Percentiles rank a stretch among this genome's conserved stretches.
phyloP scores from a whole-genome alignment of 2,329 filamentous ascomycete genomes.

The Fusarium dlaminii region DNA sequence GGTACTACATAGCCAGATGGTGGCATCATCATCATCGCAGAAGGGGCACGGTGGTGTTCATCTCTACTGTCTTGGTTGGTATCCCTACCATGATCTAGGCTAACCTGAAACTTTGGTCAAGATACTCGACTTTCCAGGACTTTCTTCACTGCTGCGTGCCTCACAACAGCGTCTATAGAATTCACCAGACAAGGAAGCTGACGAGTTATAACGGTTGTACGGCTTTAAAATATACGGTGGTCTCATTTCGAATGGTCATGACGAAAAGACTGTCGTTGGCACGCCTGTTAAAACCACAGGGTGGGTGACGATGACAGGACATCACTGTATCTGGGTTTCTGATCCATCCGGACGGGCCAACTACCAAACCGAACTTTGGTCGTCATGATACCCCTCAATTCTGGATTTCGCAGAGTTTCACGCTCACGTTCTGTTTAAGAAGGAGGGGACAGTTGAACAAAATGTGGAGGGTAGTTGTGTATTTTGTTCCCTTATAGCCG shows the following conservation, averaged over 20 bases:
- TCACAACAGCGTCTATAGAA: background rate
- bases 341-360: background rate
- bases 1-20: background rate
- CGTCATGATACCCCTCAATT: slow-evolving; percentile 7
- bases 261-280: background rate
- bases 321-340: background rate
- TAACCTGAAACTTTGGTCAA: background rate
- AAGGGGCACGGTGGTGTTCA: background rate
- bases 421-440: slow-evolving; percentile 7
- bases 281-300: background rate
- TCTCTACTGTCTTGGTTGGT: background rate
- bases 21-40: background rate
- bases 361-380: background rate
- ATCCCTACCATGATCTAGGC: background rate
- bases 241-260: background rate
- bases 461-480: background rate
- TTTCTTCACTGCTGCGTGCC: background rate
- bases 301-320: slow-evolving; percentile 1
- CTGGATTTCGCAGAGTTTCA: slow-evolving; percentile 6
- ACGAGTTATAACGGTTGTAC: background rate
- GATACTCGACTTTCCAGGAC: background rate
- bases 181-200: background rate
- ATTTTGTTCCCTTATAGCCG: background rate
- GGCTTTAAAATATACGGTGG: background rate
- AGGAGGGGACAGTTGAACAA: background rate